Conservation (phyloP, 163 green algal genomes). For the Scenedesmus sp. region DNA sequence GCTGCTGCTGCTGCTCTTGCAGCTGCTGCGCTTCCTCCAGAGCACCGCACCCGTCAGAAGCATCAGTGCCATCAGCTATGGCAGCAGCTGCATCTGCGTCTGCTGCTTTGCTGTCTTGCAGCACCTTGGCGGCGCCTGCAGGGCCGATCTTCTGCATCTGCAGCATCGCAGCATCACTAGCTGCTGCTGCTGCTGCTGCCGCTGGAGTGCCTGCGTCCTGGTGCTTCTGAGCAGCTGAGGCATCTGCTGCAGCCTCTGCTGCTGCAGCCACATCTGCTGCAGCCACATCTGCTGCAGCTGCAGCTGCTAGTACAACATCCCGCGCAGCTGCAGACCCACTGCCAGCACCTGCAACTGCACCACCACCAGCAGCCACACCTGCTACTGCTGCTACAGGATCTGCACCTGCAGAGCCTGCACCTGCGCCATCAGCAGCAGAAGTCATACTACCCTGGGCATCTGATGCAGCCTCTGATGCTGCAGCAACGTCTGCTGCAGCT, state of each 20-base stretch:
- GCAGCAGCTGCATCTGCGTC: neutral
- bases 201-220: neutral
- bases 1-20: slow-evolving; percentile 9
- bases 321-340: neutral
- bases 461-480: too few relatives aligned
- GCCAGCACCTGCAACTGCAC: neutral
- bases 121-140: neutral
- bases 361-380: neutral
- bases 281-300: neutral
- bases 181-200: neutral
- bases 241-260: neutral
- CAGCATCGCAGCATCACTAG: neutral
- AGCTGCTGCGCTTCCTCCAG: too few relatives aligned
- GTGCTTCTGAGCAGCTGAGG: neutral
- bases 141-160: neutral
- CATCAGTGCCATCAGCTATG: neutral
- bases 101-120: neutral
- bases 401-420: neutral
- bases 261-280: neutral
- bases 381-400: too few relatives aligned
- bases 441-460: neutral
- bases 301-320: neutral
- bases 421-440: neutral
- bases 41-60: neutral
- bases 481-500: too few relatives aligned